A percentile compares a stretch with the other conserved stretches of the same genome.
Conservation (phyloP, 1,284 basidiomycete species). For the Cutaneotrichosporon dermatis region DNA sequence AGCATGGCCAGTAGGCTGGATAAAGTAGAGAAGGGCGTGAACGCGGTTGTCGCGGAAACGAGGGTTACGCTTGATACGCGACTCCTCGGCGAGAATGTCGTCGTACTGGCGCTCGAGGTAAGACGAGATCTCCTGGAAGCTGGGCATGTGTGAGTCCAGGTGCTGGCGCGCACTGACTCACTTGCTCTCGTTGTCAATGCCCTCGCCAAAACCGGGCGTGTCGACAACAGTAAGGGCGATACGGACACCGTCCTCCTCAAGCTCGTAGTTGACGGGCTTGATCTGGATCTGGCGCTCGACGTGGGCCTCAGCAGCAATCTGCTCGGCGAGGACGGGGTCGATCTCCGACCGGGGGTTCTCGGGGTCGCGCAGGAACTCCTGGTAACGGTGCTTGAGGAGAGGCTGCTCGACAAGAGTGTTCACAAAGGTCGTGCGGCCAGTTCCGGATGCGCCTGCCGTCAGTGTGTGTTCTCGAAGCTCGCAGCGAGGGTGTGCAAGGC, state of each 20-base stretch:
- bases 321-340: constrained; percentile 54
- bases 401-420: constrained; percentile 96
- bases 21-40: constrained; percentile 96
- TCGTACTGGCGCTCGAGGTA: constrained; percentile 99
- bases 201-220: constrained; percentile 97
- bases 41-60: constrained; percentile 97
- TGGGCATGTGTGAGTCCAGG: constrained; percentile 39
- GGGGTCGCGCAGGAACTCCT: constrained; percentile 47
- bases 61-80: constrained; percentile 98
- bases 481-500: too few relatives aligned
- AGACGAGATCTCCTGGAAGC: constrained; percentile 93
- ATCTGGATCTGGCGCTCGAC: constrained; percentile 92
- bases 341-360: constrained; percentile 72
- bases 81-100: constrained; percentile 97
- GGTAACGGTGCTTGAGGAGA: constrained; percentile 59
- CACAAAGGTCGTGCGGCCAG: constrained; percentile 94
- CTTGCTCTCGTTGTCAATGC: constrained; percentile 98
- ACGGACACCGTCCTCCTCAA: constrained; percentile 97
- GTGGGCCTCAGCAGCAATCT: constrained; percentile 68
- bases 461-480: background rate
- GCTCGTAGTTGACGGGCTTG: constrained; percentile 92
- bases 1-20: constrained; percentile 87
- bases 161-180: constrained; percentile 52
- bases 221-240: constrained; percentile 98
- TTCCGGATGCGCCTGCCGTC: constrained; percentile 75